Evolutionary conservation across 495 filamentous ascomycete genomes (phyloP), one percentile per base, ranked within the genome.

Genomic region (Schizothecium vesticola): DNA sequence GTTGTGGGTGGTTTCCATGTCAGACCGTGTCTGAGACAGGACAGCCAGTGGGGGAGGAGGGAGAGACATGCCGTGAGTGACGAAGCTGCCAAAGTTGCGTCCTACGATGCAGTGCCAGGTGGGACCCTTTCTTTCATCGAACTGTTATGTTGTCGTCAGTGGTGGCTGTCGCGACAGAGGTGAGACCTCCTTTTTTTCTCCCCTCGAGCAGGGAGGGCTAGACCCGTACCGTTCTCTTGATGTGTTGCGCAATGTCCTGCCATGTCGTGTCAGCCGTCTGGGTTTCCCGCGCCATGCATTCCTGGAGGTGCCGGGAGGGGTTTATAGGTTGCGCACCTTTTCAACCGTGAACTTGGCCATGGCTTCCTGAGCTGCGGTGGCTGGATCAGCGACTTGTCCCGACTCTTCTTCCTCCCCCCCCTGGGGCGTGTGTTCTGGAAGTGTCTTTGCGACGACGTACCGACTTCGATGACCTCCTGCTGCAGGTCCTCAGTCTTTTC

Each of bases 21-120:
- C 19, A 43, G 33, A 43, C 33, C 13, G 36, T 43, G 62, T 65
- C 31, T 69, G 29, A 66, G 56, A 59, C 57, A 60, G 36, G 36
- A 55, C n/a, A n/a, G n/a, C n/a, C n/a, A 31, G 65, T 31, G 24
- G 51, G 33, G 25, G 10, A 24, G 36, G 1, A 28, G 25, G 12
- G 31, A 55, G 51, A 43, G 59, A 62, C 85, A 67, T 86, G 96
- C 94, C 95, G 75, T 99, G 95, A 26, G 95, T 99, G 57, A 99
- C 96, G 72, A 97, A 99, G 82, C 94, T 97, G 73, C 95, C 95
- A 79, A 98, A 99, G 84, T 99, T 98, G 66, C 96, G 87, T 56
- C 95, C 95, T 12, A 98, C 95, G 68, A 99, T 97, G 80, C 96
- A 98, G 80, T 99, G 95, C 95, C 95, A 97, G 72, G 92, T 97